Evolutionary conservation across 805 yeast species (phyloP), one percentile per base, ranked within the genome.

Genomic region (Debaryomyces castellii): DNA sequence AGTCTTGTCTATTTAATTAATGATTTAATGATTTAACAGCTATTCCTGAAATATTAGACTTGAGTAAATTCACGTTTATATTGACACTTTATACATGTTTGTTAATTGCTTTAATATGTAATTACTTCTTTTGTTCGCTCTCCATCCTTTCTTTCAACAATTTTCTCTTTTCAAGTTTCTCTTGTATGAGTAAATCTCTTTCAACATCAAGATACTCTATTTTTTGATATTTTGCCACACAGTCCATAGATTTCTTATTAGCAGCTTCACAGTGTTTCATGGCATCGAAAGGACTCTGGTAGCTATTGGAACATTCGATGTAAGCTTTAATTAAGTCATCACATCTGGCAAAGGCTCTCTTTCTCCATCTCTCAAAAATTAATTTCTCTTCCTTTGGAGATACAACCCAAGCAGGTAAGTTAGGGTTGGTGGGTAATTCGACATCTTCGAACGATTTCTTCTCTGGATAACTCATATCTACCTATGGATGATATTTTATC

Each of bases 311-410:
- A 61, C 96, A 89, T 37, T 76, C 77, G 3, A 85, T 80, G 57
- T 83, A 85, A 14, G 74, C 80, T 67, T 78, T 84, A 27, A 91
- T 96, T 39, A 73, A 66, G 16, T 77, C 84, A 54, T 82, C 88
- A 60, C 95, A 87, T 46, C 67, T 62, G 38, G 78, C 74, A 70
- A 86, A 86, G 0, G 92, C 80, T 56, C 73, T 73, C 47, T 70
- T 76, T 61, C 86, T 80, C 83, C 91, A 82, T 55, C 87, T 78
- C 53, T 78, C 81, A 56, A 87, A 80, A 28, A 85, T 82, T 47
- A 81, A 78, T 63, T 82, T 82, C 59, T 87, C 95, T 60, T 87
- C 94, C 51, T 75, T 77, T 11, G 94, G 92, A 0, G 88, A 78
- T 18, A 87, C 68, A 51, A 85, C 78, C 95, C 95, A 87, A 10